Evolutionary conservation across 805 yeast species (phyloP), one percentile per base, ranked within the genome.

Genomic region (Schwanniomyces pseudopolymorphus): DNA sequence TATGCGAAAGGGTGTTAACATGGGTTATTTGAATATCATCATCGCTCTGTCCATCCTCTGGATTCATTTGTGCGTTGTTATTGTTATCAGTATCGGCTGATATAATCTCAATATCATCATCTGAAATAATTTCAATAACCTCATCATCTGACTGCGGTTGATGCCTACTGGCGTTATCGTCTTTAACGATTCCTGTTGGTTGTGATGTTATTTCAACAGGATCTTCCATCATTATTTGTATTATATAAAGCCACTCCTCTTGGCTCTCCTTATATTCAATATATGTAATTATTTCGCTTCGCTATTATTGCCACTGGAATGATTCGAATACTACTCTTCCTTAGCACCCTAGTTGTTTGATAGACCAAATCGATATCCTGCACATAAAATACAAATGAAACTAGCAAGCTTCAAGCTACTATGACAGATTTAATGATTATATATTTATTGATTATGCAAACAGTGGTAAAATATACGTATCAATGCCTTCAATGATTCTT

Each of bases 11-110:
- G 3, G 38, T 40, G 28, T 44, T 44, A 5, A 44, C 40, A 24
- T 44, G 47, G 9, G 59, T 56, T 24, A 58, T 56, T 43, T 57
- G 55, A 10, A 59, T 45, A 31, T 59, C 63, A 37, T 56, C 60
- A 41, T 51, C 50, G 5, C 46, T 48, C 17, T 46, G 39, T 21
- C 45, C 33, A 20, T 42, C 39, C 21, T 41, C 38, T 21, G 33
- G 20, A 14, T 19, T 37, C 26, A 33, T 36, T 20, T 28, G 35
- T 10, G 5, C 33, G 10, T 13, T 16, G 28, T 38, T 36, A 19
- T 28, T 10, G 31, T 40, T 38, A 19, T 9, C 17, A 9, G n/a
- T 54, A 42, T 48, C 57, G 54, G 17, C 67, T 17, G 50, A 16
- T 25, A 60, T 52, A 20, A 55, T 53, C 20, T 64, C 51, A 20